Base-by-base conservation (phyloP, 202 grass and related monocot genomes). In the Saccharum hybrid region DNA sequence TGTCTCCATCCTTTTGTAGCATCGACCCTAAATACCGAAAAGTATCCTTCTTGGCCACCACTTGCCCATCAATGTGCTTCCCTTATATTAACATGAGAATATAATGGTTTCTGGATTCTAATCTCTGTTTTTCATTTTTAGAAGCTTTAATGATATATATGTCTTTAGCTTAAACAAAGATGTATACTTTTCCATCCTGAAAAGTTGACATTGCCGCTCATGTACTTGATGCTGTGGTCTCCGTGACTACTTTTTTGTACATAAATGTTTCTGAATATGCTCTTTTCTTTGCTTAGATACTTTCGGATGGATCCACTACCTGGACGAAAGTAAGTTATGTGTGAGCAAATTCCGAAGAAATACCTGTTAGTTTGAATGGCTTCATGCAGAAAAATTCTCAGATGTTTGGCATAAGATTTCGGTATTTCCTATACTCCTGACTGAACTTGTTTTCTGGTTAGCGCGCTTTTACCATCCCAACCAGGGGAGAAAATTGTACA, bases 261-360 rank as follows among this genome's bases (percentile, higher is more conserved):
- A 68, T 30, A 28, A 46, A 60, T 28, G 78, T 13, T 79, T 62
- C 66, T 86, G 71, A 81, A 18, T 49, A 63, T 63, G 46, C 64
- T 68, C 60, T 12, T 70, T 45, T 77, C 45, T 88, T 70, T 83
- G 54, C 36, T 57, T 80, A 99, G 96, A 89, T 99, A 96, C 75
- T 99, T 99, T 45, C 85, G 96, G 72, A 94, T 96, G 91, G 96
- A 99, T 63, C 96, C 93, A 69, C 87, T 96, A 52, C 93, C 96
- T 68, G 96, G 96, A 80, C 76, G 93, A 79, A 99, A 99, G 93
- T 99, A 99, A 94, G 96, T 96, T 81, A 36, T 86, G 8, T 77
- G 34, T 80, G 54, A 80, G 7, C 74, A 79, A 22, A 77, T 79
- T 66, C 18, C 62, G 28, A 59, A 66, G 46, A 78, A 45, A 63